Evolutionary conservation across 805 yeast species (phyloP).

Genomic region (Saccharomycopsis olivae): DNA sequence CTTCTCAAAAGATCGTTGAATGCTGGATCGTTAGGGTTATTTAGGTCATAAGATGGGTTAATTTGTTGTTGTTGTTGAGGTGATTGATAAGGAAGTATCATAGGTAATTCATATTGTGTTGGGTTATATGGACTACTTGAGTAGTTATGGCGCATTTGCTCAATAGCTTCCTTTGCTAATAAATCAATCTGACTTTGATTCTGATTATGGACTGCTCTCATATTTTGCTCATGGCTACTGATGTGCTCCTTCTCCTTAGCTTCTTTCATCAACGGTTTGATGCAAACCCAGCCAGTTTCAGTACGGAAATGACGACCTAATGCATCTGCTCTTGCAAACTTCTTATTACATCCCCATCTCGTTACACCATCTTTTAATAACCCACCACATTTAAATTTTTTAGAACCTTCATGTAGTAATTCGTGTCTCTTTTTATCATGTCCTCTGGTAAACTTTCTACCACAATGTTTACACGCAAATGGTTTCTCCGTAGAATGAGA

Average conservation of each 20-base stretch:
- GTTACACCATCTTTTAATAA: conserved; percentile 43
- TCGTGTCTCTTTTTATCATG: conserved; percentile 75
- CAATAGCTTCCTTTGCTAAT: neutral
- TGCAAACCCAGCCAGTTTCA: conserved; percentile 63
- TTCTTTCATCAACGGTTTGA: conserved; percentile 53
- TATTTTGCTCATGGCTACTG: neutral
- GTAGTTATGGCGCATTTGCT: neutral
- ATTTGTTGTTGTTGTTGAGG: no score
- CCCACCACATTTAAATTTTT: conserved; percentile 61
- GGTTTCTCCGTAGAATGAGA: conserved; percentile 73
- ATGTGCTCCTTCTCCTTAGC: conserved; percentile 21
- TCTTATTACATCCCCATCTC: conserved; percentile 66
- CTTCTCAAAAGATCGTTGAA: no score
- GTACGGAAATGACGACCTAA: conserved; percentile 66
- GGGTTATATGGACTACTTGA: no score
- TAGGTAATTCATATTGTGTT: no score
- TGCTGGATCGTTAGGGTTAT: no score
- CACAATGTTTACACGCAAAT: conserved; percentile 51
- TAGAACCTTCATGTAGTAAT: conserved; percentile 60
- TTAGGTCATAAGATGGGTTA: no score
- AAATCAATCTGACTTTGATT: neutral
- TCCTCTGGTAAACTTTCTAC: conserved; percentile 62
- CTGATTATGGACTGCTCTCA: neutral
- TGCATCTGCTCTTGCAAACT: conserved; percentile 71
- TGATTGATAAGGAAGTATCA: no score